A percentile compares a stretch with the other conserved stretches of the same genome.
phyloP scores from a whole-genome alignment of 306 rosid species.

The Castanea mollissima region DNA sequence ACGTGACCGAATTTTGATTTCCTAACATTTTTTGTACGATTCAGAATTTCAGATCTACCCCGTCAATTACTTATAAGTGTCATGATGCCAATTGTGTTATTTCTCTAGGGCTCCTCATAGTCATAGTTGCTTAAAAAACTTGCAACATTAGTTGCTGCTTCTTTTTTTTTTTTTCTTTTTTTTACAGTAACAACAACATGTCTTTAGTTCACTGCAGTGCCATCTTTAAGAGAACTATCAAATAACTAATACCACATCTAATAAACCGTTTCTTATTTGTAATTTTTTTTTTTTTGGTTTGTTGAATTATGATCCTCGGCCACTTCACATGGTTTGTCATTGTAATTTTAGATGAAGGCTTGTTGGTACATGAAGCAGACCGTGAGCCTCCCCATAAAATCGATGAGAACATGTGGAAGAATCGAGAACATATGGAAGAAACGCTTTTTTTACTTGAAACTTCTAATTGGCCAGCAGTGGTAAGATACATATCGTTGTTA shows the following conservation, averaged over 20 bases:
- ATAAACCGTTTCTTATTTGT: neutral
- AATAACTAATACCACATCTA: neutral
- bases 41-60: neutral
- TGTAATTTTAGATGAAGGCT: slow-evolving; percentile 47
- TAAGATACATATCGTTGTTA: slow-evolving; percentile 25
- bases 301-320: slow-evolving; percentile 13
- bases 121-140: neutral
- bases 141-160: neutral
- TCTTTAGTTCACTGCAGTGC: neutral
- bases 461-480: slow-evolving; percentile 69
- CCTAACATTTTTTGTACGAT: neutral
- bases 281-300: neutral
- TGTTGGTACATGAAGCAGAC: slow-evolving; percentile 52
- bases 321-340: slow-evolving; percentile 17
- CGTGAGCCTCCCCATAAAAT: slow-evolving; percentile 79
- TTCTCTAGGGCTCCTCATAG: too few relatives aligned
- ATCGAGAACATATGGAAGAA: slow-evolving; percentile 89
- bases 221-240: neutral
- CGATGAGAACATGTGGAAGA: slow-evolving; percentile 99
- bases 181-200: neutral
- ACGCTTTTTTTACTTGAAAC: slow-evolving; percentile 63
- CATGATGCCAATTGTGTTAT: neutral
- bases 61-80: neutral
- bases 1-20: neutral
- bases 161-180: too few relatives aligned